Conservation (phyloP, 208 protist species). For the Leishmania martiniquensis region DNA sequence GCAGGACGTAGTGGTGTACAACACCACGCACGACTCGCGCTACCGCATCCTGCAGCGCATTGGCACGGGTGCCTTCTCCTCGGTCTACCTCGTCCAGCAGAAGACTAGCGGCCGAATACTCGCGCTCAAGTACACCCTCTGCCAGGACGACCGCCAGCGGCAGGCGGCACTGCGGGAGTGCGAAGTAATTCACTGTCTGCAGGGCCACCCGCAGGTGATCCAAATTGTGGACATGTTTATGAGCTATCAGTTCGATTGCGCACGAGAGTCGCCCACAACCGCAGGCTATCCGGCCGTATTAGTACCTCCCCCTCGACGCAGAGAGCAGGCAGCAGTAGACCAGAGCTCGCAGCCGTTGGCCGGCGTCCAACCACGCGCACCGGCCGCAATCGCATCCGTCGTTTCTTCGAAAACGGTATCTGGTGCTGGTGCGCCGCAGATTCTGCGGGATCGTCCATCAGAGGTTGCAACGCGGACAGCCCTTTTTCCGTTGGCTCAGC, state of each 20-base stretch:
- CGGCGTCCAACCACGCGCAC: not conserved
- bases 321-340: not conserved
- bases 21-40: slow-evolving; percentile 49
- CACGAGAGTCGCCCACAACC: not conserved
- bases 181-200: slow-evolving; percentile 62
- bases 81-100: slow-evolving; percentile 76
- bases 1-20: slow-evolving; percentile 47
- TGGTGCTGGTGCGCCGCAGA: no score
- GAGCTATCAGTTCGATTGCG: slow-evolving; percentile 53
- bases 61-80: slow-evolving; percentile 67
- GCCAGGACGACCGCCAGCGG: slow-evolving; percentile 58
- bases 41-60: slow-evolving; percentile 65
- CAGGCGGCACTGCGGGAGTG: slow-evolving; percentile 74
- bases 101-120: slow-evolving; percentile 40
- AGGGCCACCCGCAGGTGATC: slow-evolving; percentile 81
- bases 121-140: slow-evolving; percentile 84
- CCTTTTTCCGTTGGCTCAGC: no score
- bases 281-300: not conserved
- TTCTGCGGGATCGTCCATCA: no score
- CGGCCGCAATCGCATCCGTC: not conserved
- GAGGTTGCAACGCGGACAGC: no score
- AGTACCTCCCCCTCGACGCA: not conserved
- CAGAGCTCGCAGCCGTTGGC: not conserved
- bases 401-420: not conserved
- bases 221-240: slow-evolving; percentile 84